Base-by-base conservation (phyloP, 2,329 filamentous ascomycete species). In the Teratosphaeria gauchensis region DNA sequence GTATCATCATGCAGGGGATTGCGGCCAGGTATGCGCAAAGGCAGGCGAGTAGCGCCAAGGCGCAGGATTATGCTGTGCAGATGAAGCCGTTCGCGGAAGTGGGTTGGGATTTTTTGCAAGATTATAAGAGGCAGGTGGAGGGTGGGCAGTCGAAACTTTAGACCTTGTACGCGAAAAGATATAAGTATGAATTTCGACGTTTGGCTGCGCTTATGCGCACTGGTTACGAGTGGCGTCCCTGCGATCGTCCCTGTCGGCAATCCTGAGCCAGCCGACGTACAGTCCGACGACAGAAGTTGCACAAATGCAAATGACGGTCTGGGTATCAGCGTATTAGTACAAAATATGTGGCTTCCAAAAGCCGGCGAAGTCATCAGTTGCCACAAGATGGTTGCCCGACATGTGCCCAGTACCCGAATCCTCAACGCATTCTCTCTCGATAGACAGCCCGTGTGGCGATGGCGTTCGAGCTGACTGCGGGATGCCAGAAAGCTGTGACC, bases 31-130 rank as follows among this genome's bases (percentile, higher is more conserved):
- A 88, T 72, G 94, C 94, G 30, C 77, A 82, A 54, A 79, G 92
- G 54, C 92, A 97, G 80, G 94, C 94, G 42, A 96, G 91, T 75
- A 96, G 90, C 72, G 88, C 84, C 59, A 83, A 88, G 71, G 94
- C 94, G 6, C 82, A 80, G 65, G 80, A 85, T 51, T 89, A 95
- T 74, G 90, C 81, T 1, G 77, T 76, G 58, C 82, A 84, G 72
- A 85, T 89, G 75, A 80, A 77, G 53, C 85, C 88, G 24, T 83
- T 92, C 77, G 91, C 87, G 0, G 80, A 90, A 73, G 80, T 88
- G 66, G 89, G 90, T 5, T 96, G 91, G 90, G 78, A 81, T 59
- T 75, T 90, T 66, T 86, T 92, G 59, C 73, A 81, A 67, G 74
- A 77, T 65, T 67, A 65, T 51, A 66, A 64, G 69, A 71, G 63